Evolutionary conservation across 1,284 basidiomycete species (phyloP).

Genomic region (Inonotus obliquus): DNA sequence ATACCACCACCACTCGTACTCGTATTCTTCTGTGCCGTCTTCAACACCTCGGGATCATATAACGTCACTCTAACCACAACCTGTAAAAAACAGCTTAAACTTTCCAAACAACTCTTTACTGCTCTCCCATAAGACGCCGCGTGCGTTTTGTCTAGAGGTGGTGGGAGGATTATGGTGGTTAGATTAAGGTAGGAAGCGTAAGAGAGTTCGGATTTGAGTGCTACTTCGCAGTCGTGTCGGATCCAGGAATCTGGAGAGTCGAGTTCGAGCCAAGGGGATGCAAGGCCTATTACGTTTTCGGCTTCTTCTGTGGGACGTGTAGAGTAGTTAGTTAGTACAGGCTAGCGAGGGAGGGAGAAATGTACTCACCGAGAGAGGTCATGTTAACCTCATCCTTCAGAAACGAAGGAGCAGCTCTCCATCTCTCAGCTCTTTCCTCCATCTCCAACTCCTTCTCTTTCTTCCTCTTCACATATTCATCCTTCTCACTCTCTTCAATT

Average conservation of each 20-base stretch:
- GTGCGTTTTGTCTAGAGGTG: conserved; percentile 80
- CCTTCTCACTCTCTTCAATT: neutral
- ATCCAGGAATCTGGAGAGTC: conserved; percentile 94
- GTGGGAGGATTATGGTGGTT: conserved; percentile 82
- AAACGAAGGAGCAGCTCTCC: conserved; percentile 83
- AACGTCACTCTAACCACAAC: conserved; percentile 82
- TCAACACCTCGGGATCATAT: conserved; percentile 61
- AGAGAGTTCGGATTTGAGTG: conserved; percentile 88
- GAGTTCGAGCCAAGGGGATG: conserved; percentile 93
- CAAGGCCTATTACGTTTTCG: conserved; percentile 69
- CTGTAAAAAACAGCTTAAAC: conserved; percentile 59
- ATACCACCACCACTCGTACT: neutral
- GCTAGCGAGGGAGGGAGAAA: conserved; percentile 21
- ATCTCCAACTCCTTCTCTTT: conserved; percentile 47
- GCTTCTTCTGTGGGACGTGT: conserved; percentile 67
- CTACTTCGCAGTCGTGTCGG: conserved; percentile 93
- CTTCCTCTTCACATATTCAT: conserved; percentile 37
- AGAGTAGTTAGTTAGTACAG: neutral
- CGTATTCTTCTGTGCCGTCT: conserved; percentile 6
- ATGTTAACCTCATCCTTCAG: conserved; percentile 84
- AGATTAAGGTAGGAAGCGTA: conserved; percentile 93
- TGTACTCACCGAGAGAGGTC: conserved; percentile 68
- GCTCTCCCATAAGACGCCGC: conserved; percentile 92
- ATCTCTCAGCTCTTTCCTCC: conserved; percentile 79
- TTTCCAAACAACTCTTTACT: conserved; percentile 73